Evolutionary conservation across 2,329 filamentous ascomycete genomes (phyloP), one percentile per base, ranked within the genome.

Genomic region (Coleophoma crateriformis): DNA sequence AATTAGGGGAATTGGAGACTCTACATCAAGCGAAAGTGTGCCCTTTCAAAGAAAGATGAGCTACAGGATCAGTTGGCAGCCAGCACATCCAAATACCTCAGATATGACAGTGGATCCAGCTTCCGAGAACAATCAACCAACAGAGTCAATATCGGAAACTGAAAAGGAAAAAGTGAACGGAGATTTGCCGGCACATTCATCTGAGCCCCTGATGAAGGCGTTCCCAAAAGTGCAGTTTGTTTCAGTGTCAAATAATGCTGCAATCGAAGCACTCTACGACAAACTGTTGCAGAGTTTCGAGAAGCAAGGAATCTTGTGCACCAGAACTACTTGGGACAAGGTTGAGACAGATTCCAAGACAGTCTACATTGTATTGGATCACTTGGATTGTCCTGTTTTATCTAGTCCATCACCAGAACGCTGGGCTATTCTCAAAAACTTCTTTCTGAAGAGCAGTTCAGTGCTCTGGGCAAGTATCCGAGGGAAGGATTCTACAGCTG

Each of bases 1-100:
- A 17, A 41, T 50, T 15, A 35, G 48, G 13, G 48, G 35, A 33
- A 42, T 50, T 47, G 48, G 48, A 5, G 48, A 42, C 32, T 35
- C 44, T 50, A 4, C 37, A 19, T 20, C 33, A 33, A 40, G 34
- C 14, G 41, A 45, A 33, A 22, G 20, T 22, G 19, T 27, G 20
- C 47, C 41, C 35, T 49, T 45, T 37, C 34, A 45, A 35, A 40
- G 43, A 11, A 43, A 39, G 35, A 38, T 37, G 43, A 45, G 47
- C 22, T 45, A 32, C 8, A 22, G 32, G 20, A 39, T 45, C 27
- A 37, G 37, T 17, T 49, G 47, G 47, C 32, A 49, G 32, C 40
- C 40, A 27, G 27, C 8, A 10, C 27, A 27, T 27, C 8, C 27
- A 27, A 7, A 27, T 7, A 27, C 27, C 8, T 27, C 27, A 7